Base-by-base conservation (phyloP, 1,284 basidiomycete genomes). In the Malassezia arunalokei region DNA sequence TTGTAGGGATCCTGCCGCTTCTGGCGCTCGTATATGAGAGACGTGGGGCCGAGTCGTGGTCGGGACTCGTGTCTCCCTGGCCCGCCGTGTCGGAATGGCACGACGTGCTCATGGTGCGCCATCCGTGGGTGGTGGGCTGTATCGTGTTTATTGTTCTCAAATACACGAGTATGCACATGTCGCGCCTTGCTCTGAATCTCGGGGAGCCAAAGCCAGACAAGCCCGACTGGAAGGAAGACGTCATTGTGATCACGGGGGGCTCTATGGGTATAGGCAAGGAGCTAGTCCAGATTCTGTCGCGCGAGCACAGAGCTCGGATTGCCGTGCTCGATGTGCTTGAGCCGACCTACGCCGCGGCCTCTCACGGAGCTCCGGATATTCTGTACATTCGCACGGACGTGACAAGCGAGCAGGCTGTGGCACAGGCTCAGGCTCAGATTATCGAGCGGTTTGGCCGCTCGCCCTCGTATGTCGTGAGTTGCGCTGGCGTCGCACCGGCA, bases 351-450 rank as follows among this genome's bases (percentile, higher is more conserved):
- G 56, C 59, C 8, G 40, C 63, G 8, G 66, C 68, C 2, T 8
- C 40, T 28, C 12, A 45, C 17, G 70, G 68, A 6, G 65, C 65
- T 1, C 68, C 70, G 29, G 58, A 66, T 45, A 66, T 69, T 28
- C 60, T 69, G 17, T 71, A 67, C 51, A 56, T 66, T 54, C 68
- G 67, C 59, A 66, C 65, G 12, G 70, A 73, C 39, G 68, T 73
- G 24, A 57, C 60, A 33, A 60, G 62, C 54, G 53, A 56, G 20
- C 64, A 63, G 30, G 51, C 56, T 42, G 61, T 73, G 32, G 56
- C 59, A 7, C 45, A 51, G 12, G 68, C 63, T 4, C 65, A 63
- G 8, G 48, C 56, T 9, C 50, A 63, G 54, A 69, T 73, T 40
- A 51, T 59, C 28, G 63, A 68, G 48, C 58, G 55, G 40, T 47